Evolutionary conservation across 495 filamentous ascomycete genomes (phyloP), one percentile per base, ranked within the genome.

Genomic region (Halenospora varia): DNA sequence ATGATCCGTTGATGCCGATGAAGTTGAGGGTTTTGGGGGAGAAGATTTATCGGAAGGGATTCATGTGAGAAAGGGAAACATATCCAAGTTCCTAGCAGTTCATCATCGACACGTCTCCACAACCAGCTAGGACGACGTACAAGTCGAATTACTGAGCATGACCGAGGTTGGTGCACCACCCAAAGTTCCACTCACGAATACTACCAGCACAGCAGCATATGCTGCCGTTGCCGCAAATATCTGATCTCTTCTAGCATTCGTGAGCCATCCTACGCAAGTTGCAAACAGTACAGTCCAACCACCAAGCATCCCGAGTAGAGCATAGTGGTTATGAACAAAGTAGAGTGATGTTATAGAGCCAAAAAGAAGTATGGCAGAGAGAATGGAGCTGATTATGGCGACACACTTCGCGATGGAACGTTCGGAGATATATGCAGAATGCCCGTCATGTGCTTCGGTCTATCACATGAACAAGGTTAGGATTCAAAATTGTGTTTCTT

Each of bases 1-100:
- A 73, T 51, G 59, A 72, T 24, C 0, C 2, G 0, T 40, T 24
- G 9, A 70, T 75, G 68, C 70, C 70, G 19, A 73, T 73, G 67
- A 70, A 71, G 68, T 20, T 57, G 29, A 20, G 55, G 4, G 10
- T 51, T 25, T 17, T 57, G 47, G 55, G 55, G 13, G 55, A 57
- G 46, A 57, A 57, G 55, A 45, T 57, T n/a, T 57, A 51, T 57
- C 46, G 46, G 20, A 57, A 45, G 19, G 55, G 55, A 3, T 51
- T 57, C 24, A 49, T 56, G 54, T 56, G 29, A 35, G 29, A n/a
- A n/a, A n/a, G n/a, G n/a, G n/a, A n/a, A n/a, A n/a, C n/a, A n/a
- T n/a, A n/a, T n/a, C n/a, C n/a, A n/a, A n/a, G n/a, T n/a, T n/a
- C n/a, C n/a, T n/a, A n/a, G n/a, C n/a, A n/a, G n/a, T n/a, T n/a